Evolutionary conservation across 1,284 basidiomycete genomes (phyloP), one percentile per base, ranked within the genome.

Genomic region (Coniophora puteana): DNA sequence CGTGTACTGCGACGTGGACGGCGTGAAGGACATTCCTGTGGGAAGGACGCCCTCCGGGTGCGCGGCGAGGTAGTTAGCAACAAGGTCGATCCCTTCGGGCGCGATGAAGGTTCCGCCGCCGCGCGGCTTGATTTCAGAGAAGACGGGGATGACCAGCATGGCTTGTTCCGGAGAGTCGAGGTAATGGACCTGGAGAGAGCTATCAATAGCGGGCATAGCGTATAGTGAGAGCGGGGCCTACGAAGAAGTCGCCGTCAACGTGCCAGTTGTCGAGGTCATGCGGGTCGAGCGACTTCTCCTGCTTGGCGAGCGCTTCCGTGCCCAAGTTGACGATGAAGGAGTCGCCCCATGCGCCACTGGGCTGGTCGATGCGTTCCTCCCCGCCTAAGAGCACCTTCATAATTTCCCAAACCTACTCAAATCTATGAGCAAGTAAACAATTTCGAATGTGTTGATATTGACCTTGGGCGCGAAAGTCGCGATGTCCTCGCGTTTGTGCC

Each of bases 211-310:
- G 18, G 27, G 25, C 28, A 13, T 20, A 14, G 13, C 13, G 32
- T 14, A 41, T 41, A 39, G 20, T 20, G 21, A 25, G 11, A 8
- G 29, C 17, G 16, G n/a, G 23, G 48, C 65, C 44, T 45, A 71
- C 70, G 56, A 80, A 80, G 54, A 80, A 80, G 52, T 81, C 78
- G 24, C 78, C 78, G 55, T 80, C 78, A 36, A 78, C 74, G 55
- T 82, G 78, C 77, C 78, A 82, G 49, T 78, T 78, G 47, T 70
- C 68, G 43, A 80, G 55, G 44, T 74, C 66, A 41, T 57, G 51
- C 6, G 73, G 73, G 20, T 61, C 55, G 27, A 65, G 53, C 10
- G 47, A 45, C 32, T 59, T 52, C 12, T 51, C 55, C 13, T 49
- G 46, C 21, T 59, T 55, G 43, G 68, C 67, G 33, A 67, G 58